Evolutionary conservation across 768 basidiomycete species (phyloP), one percentile per base, ranked within the genome.

Genomic region (Arthromyces matolae): DNA sequence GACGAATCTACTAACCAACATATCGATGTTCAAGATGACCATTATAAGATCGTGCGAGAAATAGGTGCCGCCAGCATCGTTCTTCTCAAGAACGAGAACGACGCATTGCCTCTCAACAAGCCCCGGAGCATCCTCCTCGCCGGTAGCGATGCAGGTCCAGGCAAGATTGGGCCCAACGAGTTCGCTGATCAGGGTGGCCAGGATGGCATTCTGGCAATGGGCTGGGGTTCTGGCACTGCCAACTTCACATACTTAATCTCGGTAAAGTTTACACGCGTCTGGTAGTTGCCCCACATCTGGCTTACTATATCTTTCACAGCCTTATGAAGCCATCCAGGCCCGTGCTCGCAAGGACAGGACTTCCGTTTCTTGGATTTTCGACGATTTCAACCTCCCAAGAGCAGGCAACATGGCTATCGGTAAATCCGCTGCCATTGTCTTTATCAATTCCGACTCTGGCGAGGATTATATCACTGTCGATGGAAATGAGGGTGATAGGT

Each of bases 181-280:
- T 89, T 81, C 43, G 16, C 66, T 7, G 85, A 90, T 53, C 79
- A 76, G 55, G 81, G 77, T 39, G 82, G 83, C 20, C 67, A 71
- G 24, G 78, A 76, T 39, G 91, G 91, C 8, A 74, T 86, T 14
- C 73, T 96, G 18, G 91, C 90, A 7, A 86, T 93, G 84, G 92
- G 92, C 12, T 96, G 93, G 93, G 93, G 91, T 29, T 87, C 84
- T 41, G 91, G 90, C 5, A 89, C 92, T 0, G 74, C 80, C 10
- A 79, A 81, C 55, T 84, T 89, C 70, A 81, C 84, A 5, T 93
- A 92, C 64, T 77, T 93, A 12, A 67, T 93, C 50, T 81, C 86
- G 39, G 84, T 86, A 46, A n/a, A 59, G 79, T 68, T 2, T 18
- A 13, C 29, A 5, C 39, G 23, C 22, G 25, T 33, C 7, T n/a